A percentile compares a stretch with the other conserved stretches of the same genome.
Conservation (phyloP, 2,329 filamentous ascomycete species). For the Stachybotrys chlorohalonatus region DNA sequence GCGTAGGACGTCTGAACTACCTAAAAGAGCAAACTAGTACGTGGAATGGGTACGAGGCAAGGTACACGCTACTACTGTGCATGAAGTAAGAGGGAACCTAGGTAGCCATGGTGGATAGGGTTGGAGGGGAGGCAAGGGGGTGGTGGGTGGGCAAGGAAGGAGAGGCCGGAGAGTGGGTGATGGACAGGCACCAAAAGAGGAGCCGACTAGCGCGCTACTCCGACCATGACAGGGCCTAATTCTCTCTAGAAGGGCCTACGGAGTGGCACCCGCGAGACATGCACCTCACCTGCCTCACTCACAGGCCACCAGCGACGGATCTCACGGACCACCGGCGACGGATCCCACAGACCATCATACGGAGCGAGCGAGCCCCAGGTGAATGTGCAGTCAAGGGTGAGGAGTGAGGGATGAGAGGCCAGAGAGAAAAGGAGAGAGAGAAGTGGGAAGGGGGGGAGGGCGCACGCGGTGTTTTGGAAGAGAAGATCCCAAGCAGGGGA, state of each 20-base stretch:
- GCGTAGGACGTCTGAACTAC: background rate
- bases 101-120: too few species aligned
- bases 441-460: background rate
- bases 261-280: background rate
- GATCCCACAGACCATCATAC: background rate
- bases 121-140: background rate
- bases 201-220: background rate
- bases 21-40: background rate
- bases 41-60: background rate
- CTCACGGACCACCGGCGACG: background rate
- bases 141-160: background rate
- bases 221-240: background rate
- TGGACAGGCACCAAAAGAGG: background rate
- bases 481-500: background rate
- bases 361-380: background rate
- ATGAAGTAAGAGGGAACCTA: background rate
- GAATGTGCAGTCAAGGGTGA: background rate
- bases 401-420: too few species aligned
- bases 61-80: background rate
- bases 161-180: background rate
- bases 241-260: background rate
- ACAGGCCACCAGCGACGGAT: background rate
- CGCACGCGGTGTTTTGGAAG: background rate
- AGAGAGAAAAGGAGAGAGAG: too few species aligned
- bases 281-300: background rate